These are phyloP conservation scores for Pythium phragmitis DNA, from an alignment of 352 stramenopile species.

Conservation along the genomic window DNA sequence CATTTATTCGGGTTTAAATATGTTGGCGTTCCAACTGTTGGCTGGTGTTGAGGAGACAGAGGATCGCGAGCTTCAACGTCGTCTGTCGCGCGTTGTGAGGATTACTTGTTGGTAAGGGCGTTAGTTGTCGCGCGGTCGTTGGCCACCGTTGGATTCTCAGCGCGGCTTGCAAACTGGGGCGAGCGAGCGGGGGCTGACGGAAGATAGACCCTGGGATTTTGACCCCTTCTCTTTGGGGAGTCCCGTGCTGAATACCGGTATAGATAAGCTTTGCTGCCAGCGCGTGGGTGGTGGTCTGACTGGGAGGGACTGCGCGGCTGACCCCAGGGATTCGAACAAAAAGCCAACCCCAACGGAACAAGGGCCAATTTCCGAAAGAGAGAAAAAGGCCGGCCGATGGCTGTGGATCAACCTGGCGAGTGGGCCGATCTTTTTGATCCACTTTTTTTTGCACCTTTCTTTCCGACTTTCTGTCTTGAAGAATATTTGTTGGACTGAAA, in stretches of 20 bases:
- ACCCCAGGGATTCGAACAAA: conserved; percentile 33
- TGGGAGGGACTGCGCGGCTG: conserved; percentile 19
- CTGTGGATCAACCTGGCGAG: conserved; percentile 6
- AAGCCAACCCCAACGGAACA: conserved; percentile 7
- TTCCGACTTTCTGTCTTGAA: conserved; percentile 48
- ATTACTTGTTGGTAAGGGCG: neutral
- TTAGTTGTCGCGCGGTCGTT: conserved; percentile 26
- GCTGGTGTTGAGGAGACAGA: neutral
- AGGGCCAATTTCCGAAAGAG: conserved; percentile 1
- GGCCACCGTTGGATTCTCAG: neutral
- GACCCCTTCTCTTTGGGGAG: neutral
- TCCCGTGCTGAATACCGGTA: conserved; percentile 27
- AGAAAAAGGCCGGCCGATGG: conserved; percentile 6
- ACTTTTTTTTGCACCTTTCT: conserved; percentile 17
- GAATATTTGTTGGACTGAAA: conserved; percentile 51
- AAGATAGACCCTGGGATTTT: conserved; percentile 3
- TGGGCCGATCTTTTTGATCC: conserved; percentile 24
- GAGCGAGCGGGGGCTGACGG: neutral
- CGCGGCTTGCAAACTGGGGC: conserved; percentile 8
- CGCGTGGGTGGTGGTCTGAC: conserved; percentile 17
- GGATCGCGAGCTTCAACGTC: conserved; percentile 27
- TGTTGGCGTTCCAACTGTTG: conserved; percentile 25
- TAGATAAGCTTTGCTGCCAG: conserved; percentile 10
- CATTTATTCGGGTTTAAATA: conserved; percentile 11
- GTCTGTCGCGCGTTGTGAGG: conserved; percentile 13